Conservation (phyloP, 805 yeast genomes). For the Saccharomycopsis malanga region DNA sequence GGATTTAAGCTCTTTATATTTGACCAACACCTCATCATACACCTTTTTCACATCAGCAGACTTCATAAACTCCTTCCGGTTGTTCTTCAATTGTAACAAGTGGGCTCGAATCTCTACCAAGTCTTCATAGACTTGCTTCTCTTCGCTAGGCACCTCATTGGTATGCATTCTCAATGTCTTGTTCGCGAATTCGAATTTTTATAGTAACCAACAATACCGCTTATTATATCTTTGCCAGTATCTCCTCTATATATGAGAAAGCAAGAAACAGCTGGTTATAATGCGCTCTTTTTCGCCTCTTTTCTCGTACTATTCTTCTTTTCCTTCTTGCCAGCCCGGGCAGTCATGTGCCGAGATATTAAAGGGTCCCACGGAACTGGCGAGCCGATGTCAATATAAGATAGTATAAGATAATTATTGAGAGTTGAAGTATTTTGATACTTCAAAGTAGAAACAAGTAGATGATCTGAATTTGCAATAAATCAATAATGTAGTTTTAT, state of each 20-base stretch:
- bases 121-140: slow-evolving; percentile 32
- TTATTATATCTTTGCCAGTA: neutral
- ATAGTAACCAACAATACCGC: neutral
- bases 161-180: slow-evolving; percentile 19
- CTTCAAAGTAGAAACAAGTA: too few species aligned
- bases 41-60: slow-evolving; percentile 58
- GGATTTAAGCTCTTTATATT: slow-evolving; percentile 45
- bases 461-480: too few species aligned
- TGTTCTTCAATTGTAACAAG: slow-evolving; percentile 48
- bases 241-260: neutral
- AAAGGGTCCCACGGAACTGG: too few species aligned
- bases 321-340: too few species aligned
- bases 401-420: too few species aligned
- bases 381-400: too few species aligned
- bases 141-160: slow-evolving; percentile 28
- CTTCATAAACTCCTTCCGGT: slow-evolving; percentile 56
- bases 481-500: too few species aligned
- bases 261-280: too few species aligned
- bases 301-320: too few species aligned
- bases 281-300: too few species aligned
- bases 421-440: too few species aligned
- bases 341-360: too few species aligned
- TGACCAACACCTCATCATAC: slow-evolving; percentile 50
- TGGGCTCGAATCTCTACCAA: slow-evolving; percentile 37
- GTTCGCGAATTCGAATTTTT: neutral